Evolutionary conservation across 179 eudicot species (phyloP).

Genomic region (Vitellaria paradoxa): DNA sequence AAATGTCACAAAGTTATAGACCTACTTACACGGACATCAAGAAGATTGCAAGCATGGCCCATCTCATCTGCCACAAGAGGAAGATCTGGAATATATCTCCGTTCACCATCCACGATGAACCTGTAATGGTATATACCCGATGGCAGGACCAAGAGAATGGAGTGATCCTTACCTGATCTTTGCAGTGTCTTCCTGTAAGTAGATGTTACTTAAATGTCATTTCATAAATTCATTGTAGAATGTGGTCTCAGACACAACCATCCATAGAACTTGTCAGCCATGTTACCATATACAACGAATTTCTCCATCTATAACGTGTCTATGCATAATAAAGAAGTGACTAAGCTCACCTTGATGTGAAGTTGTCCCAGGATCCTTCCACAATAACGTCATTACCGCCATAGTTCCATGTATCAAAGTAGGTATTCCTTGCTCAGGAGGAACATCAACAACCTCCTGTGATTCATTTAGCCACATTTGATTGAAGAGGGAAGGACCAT

Average conservation of each 20-base stretch:
- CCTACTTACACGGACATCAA: slow-evolving; percentile 79
- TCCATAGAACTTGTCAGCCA: neutral
- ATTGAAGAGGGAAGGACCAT: slow-evolving; percentile 36
- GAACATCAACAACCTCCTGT: slow-evolving; percentile 35
- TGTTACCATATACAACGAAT: neutral
- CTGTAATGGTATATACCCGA: slow-evolving; percentile 76
- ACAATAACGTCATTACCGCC: slow-evolving; percentile 79
- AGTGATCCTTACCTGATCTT: slow-evolving; percentile 74
- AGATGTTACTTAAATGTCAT: neutral
- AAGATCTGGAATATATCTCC: slow-evolving; percentile 65
- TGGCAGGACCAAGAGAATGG: slow-evolving; percentile 68
- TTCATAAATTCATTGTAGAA: neutral
- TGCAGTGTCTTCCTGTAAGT: slow-evolving; percentile 63
- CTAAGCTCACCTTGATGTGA: slow-evolving; percentile 56
- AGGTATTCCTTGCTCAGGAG: slow-evolving; percentile 68
- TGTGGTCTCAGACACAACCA: neutral
- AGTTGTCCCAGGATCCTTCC: slow-evolving; percentile 95
- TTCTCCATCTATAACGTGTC: neutral
- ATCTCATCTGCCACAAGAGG: slow-evolving; percentile 67
- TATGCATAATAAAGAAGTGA: neutral
- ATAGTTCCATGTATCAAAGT: slow-evolving; percentile 80
- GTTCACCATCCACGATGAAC: slow-evolving; percentile 79
- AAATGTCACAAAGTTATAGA: neutral
- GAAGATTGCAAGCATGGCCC: slow-evolving; percentile 68
- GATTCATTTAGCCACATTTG: slow-evolving; percentile 44